Evolutionary conservation across 1,284 basidiomycete species (phyloP), one percentile per base, ranked within the genome.

Genomic region (Schizophyllum commune): DNA sequence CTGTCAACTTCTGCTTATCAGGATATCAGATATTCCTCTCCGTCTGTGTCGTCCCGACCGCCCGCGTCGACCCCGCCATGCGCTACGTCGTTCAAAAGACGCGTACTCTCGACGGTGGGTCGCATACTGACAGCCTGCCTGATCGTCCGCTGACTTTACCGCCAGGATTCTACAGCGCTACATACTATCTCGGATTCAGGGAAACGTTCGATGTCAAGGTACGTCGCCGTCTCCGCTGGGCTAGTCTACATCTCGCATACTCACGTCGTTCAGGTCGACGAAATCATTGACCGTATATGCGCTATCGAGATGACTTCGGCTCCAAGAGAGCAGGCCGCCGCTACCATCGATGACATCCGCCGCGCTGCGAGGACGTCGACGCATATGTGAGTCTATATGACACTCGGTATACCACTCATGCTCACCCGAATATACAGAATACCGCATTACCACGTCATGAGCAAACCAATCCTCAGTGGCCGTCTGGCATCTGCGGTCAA

Each of bases 21-120:
- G n/a, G n/a, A n/a, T n/a, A n/a, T n/a, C n/a, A 84, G 80, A 76
- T 87, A 47, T 87, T 88, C 70, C 73, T 87, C n/a, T 82, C 83
- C 0, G 78, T 83, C 19, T 75, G 75, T 52, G 72, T 83, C 33
- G 73, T 83, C 4, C 80, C 82, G 1, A 71, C 78, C 2, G 75
- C 84, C 0, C 73, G 77, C 52, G 77, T 86, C 11, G 68, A 75
- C 0, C 59, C 67, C 0, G 74, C 77, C 21, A 79, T 84, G 47
- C 76, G 81, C 8, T 86, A 83, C 67, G 70, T 77, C 11, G 77
- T 86, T 22, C 76, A 74, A 22, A 84, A 83, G 68, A 79, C 84
- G 34, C 76, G 81, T 20, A 76, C 78, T 1, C 66, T 85, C 11
- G 75, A 82, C 65, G 83, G 82, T 77, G 66, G 6, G 34, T n/a